Base-by-base conservation (phyloP, 148 eudicot genomes). In the Hydrangea macrophylla region DNA sequence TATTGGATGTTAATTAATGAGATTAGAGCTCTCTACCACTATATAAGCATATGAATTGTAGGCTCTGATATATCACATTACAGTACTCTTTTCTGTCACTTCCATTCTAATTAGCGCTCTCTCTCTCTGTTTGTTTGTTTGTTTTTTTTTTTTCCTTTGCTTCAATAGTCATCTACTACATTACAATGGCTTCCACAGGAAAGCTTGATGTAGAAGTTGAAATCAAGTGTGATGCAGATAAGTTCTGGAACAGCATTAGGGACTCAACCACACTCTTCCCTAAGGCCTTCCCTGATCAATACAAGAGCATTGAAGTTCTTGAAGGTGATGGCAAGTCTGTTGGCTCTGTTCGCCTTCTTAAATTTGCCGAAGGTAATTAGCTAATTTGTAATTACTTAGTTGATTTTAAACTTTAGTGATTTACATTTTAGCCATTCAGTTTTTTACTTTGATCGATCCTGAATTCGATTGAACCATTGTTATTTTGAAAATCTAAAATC, bases 161-260 rank as follows among this genome's bases (percentile, higher is more conserved):
- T n/a, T n/a, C n/a, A n/a, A n/a, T n/a, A n/a, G n/a, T 7, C 10
- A 44, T 5, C n/a, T 44, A 1, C 4, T n/a, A 45, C 0, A n/a
- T n/a, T n/a, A 48, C 27, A 51, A 80, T 80, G 86, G 78, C 84
- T 25, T 65, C 70, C 22, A 22, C 59, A 0, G 84, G 80, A 40
- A 89, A 78, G 76, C 78, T 90, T 59, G 95, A 93, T 24, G 89
- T 90, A 6, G 95, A 88, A 23, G 86, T 90, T n/a, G 94, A 88
- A 75, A 51, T 87, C 58, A 84, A 92, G 77, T 70, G 75, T 30
- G 22, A 27, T 3, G 78, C 96, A 1, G 83, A 79, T 5, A 84
- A 90, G 80, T 64, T 83, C 58, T 93, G 98, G 98, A 28, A 62
- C 3, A 75, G 76, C 67, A 50, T 93, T 36, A 69, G 81, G 50